A percentile compares a stretch with the other conserved stretches of the same genome.
Conservation (phyloP, 2,329 filamentous ascomycete genomes). For the Fusarium heterosporum region DNA sequence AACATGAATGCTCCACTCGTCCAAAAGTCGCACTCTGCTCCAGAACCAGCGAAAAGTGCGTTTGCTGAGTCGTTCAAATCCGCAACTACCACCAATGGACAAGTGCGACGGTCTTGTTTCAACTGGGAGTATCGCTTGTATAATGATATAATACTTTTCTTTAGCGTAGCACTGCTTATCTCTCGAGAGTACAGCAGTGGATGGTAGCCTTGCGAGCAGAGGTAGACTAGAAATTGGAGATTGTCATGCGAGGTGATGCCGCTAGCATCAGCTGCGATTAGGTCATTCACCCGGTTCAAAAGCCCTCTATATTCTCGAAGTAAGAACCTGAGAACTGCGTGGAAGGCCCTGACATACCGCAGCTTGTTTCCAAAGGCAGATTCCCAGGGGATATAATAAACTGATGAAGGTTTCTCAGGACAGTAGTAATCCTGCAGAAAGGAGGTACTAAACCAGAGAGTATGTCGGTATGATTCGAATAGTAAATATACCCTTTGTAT, state of each 20-base stretch:
- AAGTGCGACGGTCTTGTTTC: not conserved
- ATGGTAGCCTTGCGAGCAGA: not conserved
- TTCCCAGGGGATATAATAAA: not conserved
- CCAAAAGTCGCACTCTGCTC: too few species aligned
- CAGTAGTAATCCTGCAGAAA: not conserved
- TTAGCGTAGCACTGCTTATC: too few species aligned
- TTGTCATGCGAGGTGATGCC: not conserved
- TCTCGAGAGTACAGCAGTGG: not conserved
- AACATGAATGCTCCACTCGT: too few species aligned
- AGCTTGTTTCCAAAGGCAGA: too few species aligned
- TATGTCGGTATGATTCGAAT: too few species aligned
- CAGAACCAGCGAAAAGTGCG: not conserved
- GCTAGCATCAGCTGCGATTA: too few species aligned
- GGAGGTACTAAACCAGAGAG: too few species aligned
- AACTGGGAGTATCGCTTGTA: not conserved
- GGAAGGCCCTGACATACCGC: rapidly evolving
- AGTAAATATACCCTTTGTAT: too few species aligned
- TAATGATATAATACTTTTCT: rapidly evolving
- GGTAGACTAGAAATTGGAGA: not conserved
- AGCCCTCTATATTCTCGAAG: not conserved
- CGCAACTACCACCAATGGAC: not conserved
- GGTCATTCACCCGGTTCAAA: not conserved
- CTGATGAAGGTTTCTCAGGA: rapidly evolving
- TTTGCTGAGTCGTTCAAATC: not conserved
- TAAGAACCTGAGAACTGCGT: not conserved